Conservation (phyloP, 495 filamentous ascomycete genomes). For the Penicillium robsamsonii region DNA sequence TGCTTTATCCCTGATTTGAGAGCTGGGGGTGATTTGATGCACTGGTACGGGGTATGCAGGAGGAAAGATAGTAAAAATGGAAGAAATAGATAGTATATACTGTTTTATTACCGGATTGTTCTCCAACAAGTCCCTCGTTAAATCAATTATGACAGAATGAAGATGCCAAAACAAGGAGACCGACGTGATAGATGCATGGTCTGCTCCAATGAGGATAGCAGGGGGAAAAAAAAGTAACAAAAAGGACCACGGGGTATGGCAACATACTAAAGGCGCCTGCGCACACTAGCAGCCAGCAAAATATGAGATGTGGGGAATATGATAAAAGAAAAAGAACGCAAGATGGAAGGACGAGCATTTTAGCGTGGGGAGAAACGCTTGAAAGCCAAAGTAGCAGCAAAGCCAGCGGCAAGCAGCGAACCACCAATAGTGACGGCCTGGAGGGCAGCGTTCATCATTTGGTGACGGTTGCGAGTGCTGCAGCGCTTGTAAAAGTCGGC, state of each 20-base stretch:
- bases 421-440: slow-evolving; percentile 52
- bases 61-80: neutral
- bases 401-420: slow-evolving; percentile 40
- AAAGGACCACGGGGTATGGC: neutral
- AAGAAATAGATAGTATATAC: neutral
- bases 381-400: slow-evolving; percentile 41
- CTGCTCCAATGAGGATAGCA: neutral
- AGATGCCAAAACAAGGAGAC: neutral
- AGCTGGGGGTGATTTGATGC: neutral
- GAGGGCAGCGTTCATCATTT: slow-evolving; percentile 60
- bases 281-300: slow-evolving; percentile 14
- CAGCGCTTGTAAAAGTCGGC: slow-evolving; percentile 60
- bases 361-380: slow-evolving; percentile 41
- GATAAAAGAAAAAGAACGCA: neutral
- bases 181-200: slow-evolving; percentile 1
- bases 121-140: neutral
- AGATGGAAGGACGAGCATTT: slow-evolving; percentile 15
- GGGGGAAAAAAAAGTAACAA: neutral
- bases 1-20: neutral
- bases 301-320: slow-evolving; percentile 10
- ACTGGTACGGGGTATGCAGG: neutral
- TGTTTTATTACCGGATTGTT: neutral
- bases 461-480: slow-evolving; percentile 55
- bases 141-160: neutral
- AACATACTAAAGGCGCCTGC: slow-evolving; percentile 20